phyloP scores from a whole-genome alignment of 805 yeast genomes.

The Metschnikowia noctiluminum region DNA sequence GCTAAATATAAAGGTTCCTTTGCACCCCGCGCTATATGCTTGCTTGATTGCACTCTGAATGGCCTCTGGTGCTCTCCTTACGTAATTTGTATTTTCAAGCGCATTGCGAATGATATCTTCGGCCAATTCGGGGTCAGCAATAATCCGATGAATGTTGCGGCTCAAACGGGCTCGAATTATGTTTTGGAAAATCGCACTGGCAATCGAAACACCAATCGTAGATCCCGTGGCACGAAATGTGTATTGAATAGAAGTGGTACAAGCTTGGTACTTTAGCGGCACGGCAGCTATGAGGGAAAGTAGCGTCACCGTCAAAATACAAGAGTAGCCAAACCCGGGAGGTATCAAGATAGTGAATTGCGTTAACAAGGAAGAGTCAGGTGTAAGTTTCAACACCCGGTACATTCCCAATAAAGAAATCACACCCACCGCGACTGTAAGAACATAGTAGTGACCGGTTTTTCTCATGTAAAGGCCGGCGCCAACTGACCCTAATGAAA shows the following conservation, averaged over 20 bases:
- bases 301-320: slow-evolving; percentile 65
- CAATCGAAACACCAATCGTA: slow-evolving; percentile 73
- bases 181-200: slow-evolving; percentile 63
- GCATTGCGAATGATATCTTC: slow-evolving; percentile 48
- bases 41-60: slow-evolving; percentile 44
- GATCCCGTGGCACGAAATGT: slow-evolving; percentile 85
- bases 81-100: slow-evolving; percentile 53
- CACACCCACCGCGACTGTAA: slow-evolving; percentile 42
- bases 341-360: slow-evolving; percentile 47
- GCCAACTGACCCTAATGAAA: slow-evolving; percentile 61
- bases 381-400: slow-evolving; percentile 30
- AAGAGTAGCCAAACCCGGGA: slow-evolving; percentile 65
- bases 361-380: slow-evolving; percentile 26
- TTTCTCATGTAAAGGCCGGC: slow-evolving; percentile 64
- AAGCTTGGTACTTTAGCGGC: slow-evolving; percentile 66
- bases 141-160: slow-evolving; percentile 6
- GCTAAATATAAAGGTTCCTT: slow-evolving; percentile 52
- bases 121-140: slow-evolving; percentile 31
- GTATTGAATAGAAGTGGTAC: slow-evolving; percentile 86
- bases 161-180: slow-evolving; percentile 30
- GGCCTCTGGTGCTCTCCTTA: slow-evolving; percentile 50
- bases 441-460: slow-evolving; percentile 61
- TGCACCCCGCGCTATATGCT: slow-evolving; percentile 52
- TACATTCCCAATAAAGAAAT: slow-evolving; percentile 47
- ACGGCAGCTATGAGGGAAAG: slow-evolving; percentile 77